Conservation (phyloP, 306 rosid genomes). For the Purshia tridentata region DNA sequence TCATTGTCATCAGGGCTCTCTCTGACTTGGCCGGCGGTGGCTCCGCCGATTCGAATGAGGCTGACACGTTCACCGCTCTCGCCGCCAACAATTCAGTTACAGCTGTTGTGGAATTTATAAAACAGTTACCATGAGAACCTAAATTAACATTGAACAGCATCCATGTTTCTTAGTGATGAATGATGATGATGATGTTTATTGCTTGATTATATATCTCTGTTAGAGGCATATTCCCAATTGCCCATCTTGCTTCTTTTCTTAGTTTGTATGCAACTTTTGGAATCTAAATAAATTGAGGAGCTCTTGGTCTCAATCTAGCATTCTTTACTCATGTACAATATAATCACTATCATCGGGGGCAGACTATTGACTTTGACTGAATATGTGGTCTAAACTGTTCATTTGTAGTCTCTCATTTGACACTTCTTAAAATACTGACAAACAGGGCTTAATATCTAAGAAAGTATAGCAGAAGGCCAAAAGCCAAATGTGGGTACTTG, state of each 20-base stretch:
- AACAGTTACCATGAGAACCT: conserved; percentile 30
- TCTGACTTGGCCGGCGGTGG: conserved; percentile 56
- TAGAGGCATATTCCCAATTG: too few species aligned
- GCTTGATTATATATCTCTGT: too few species aligned
- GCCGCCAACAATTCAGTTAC: conserved; percentile 50
- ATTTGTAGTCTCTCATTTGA: too few species aligned
- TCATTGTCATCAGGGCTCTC: conserved; percentile 51
- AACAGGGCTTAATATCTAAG: too few species aligned
- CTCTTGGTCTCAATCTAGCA: not conserved
- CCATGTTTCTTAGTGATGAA: not conserved
- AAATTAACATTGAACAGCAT: not conserved
- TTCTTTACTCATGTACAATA: too few species aligned
- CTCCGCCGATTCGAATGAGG: conserved; percentile 49
- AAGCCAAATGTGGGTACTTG: too few species aligned
- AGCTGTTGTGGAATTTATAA: conserved; percentile 46
- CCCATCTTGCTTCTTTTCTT: too few species aligned
- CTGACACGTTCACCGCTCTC: conserved; percentile 41
- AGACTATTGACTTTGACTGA: conserved; percentile 11
- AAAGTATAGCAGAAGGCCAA: too few species aligned
- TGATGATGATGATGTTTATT: not conserved
- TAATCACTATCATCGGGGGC: too few species aligned
- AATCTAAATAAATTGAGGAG: not conserved
- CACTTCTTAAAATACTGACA: too few species aligned
- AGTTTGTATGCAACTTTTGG: not conserved
- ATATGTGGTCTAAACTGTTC: too few species aligned